A percentile compares a stretch with the other conserved stretches of the same genome.
phyloP scores from a whole-genome alignment of 1,284 basidiomycete species.

The Tremellales sp. region DNA sequence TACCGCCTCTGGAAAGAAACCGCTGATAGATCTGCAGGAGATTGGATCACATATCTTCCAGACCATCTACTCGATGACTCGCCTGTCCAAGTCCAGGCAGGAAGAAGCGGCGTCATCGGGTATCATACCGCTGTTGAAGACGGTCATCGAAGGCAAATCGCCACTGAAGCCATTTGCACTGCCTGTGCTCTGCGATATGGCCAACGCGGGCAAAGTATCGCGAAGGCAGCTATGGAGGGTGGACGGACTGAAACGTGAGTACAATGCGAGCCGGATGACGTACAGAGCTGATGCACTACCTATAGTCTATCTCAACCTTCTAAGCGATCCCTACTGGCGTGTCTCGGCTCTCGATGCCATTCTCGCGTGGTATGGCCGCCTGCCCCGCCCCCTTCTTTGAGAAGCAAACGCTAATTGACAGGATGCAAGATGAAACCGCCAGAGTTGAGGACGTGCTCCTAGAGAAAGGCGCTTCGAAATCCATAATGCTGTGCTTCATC shows the following conservation, averaged over 20 bases:
- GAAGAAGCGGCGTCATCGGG: slow-evolving; percentile 96
- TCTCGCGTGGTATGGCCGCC: slow-evolving; percentile 70
- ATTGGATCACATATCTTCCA: slow-evolving; percentile 79
- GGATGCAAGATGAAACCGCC: slow-evolving; percentile 90
- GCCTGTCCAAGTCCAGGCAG: slow-evolving; percentile 87
- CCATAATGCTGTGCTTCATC: slow-evolving; percentile 77
- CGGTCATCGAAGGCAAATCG: slow-evolving; percentile 78
- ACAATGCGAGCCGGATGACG: not conserved
- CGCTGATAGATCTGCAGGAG: slow-evolving; percentile 58
- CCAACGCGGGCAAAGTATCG: slow-evolving; percentile 87
- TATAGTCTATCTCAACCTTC: slow-evolving; percentile 71
- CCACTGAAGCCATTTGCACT: slow-evolving; percentile 94
- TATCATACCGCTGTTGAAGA: slow-evolving; percentile 83
- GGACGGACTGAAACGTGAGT: slow-evolving; percentile 60
- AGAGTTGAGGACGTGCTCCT: slow-evolving; percentile 85
- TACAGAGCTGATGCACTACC: not conserved
- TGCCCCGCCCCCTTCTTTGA: not conserved
- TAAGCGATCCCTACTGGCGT: slow-evolving; percentile 93
- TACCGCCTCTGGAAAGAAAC: not conserved
- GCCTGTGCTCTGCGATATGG: slow-evolving; percentile 91
- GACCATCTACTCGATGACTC: slow-evolving; percentile 88
- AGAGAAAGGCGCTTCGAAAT: slow-evolving; percentile 64
- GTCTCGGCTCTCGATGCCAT: slow-evolving; percentile 88
- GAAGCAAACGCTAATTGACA: slow-evolving; percentile 37
- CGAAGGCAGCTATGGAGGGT: slow-evolving; percentile 83